Conservation (phyloP, 495 filamentous ascomycete genomes). For the Acidomyces sp. region DNA sequence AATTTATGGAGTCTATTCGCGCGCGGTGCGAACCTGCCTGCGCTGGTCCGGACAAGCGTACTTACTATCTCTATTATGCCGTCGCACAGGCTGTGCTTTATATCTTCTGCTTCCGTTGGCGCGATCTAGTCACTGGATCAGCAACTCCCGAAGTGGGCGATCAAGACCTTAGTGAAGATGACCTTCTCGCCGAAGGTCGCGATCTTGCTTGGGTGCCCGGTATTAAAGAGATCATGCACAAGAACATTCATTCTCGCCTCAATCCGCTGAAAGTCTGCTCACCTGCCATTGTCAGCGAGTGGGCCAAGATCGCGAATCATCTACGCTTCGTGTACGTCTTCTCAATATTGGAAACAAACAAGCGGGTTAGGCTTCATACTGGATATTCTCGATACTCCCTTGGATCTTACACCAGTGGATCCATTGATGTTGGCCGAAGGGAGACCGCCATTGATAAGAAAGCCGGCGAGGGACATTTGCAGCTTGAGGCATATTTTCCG, state of each 20-base stretch:
- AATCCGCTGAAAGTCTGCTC: constrained; percentile 96
- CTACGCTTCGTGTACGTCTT: constrained; percentile 80
- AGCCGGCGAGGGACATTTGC: constrained; percentile 52
- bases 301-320: constrained; percentile 72
- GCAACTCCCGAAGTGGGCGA: constrained; percentile 37
- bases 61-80: constrained; percentile 75
- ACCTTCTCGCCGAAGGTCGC: constrained; percentile 42
- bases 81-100: constrained; percentile 78
- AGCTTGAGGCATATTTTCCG: constrained; percentile 88
- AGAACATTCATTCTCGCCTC: constrained; percentile 68
- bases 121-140: constrained; percentile 55
- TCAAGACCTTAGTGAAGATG: constrained; percentile 39
- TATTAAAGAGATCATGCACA: constrained; percentile 56
- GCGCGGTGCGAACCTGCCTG: constrained; percentile 49
- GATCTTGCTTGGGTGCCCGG: constrained; percentile 62
- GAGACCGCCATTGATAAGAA: constrained; percentile 49
- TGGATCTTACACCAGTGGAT: constrained; percentile 21
- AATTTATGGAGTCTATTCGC: constrained; percentile 57
- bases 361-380: constrained; percentile 58
- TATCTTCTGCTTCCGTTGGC: constrained; percentile 98
- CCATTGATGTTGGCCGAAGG: constrained; percentile 37
- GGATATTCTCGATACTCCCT: constrained; percentile 32
- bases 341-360: constrained; percentile 79
- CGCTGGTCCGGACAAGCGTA: constrained; percentile 68
- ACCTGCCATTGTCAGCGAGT: constrained; percentile 78